A percentile compares a stretch with the other conserved stretches of the same genome.
These are phyloP conservation scores for Porogramme epimiltina DNA, from an alignment of 1,284 basidiomycete genomes.

Conservation along the genomic window DNA sequence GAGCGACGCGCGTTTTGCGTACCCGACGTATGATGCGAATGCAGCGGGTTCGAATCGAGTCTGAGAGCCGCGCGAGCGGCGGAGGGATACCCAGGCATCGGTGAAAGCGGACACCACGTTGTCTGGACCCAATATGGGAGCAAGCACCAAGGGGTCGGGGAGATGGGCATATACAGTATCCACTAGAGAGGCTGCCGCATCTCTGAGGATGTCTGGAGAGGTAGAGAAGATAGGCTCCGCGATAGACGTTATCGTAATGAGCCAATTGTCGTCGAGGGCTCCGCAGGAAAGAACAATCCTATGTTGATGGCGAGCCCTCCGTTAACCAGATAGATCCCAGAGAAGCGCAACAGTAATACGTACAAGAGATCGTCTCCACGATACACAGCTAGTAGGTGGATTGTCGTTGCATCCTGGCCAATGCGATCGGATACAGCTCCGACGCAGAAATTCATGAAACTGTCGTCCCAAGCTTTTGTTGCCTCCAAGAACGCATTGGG, in stretches of 20 bases:
- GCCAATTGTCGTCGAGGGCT: neutral
- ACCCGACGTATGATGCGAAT: neutral
- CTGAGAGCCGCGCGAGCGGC: neutral
- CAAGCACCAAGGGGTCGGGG: neutral
- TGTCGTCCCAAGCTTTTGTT: slow-evolving; percentile 16
- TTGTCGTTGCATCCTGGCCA: neutral
- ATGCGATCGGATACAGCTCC: slow-evolving; percentile 17
- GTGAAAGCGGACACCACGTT: neutral
- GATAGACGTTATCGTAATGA: neutral
- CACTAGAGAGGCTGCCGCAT: neutral
- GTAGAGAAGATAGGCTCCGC: neutral
- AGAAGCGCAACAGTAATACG: slow-evolving; percentile 5
- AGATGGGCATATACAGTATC: neutral
- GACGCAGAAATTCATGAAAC: slow-evolving; percentile 22
- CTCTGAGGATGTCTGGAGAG: neutral
- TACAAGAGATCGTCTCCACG: slow-evolving; percentile 17
- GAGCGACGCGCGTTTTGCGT: neutral
- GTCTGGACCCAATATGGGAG: neutral
- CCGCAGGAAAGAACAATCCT: neutral
- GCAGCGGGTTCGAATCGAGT: neutral
- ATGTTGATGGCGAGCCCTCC: neutral
- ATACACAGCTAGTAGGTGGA: slow-evolving; percentile 13
- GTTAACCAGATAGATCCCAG: too few relatives aligned
- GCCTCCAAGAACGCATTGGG: slow-evolving; percentile 18
- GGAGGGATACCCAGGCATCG: neutral